Evolutionary conservation across 805 yeast genomes (phyloP), one percentile per base, ranked within the genome.

Genomic region (Candida arabinofermentans): DNA sequence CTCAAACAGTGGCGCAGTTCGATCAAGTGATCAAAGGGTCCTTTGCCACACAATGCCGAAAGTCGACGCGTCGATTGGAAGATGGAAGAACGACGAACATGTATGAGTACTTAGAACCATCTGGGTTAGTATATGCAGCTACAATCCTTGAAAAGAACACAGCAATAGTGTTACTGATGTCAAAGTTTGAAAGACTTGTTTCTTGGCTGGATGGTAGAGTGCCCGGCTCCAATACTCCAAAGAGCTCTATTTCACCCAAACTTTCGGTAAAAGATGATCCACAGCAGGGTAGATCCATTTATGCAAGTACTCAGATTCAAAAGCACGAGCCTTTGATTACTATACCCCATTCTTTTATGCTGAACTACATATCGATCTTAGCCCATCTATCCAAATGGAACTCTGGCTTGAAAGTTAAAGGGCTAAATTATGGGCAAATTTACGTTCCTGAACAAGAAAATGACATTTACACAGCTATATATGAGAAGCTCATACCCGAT

Each of bases 261-360:
- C 54, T 79, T 6, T 51, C 51, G 2, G 70, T 81, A 7, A 55
- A 51, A 10, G 72, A 74, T 24, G 65, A 71, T 10, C 50, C 52
- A 1, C 65, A 61, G 8, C 65, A 77, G 13, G 96, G 96, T 14
- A 72, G 89, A 57, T 86, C 87, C 42, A 70, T 87, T 21, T 64
- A 72, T 50, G 72, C 83, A 17, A 42, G 17, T 3, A 55, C 56
- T 0, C 37, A 43, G 2, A 53, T 87, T n/a, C 49, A 44, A 4
- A 48, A 54, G 10, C 63, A 71, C 36, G 77, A 76, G 40, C 57
- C 59, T 13, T 53, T 86, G 14, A 66, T 85, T 6, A 69, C 71
- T 34, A 75, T 86, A 14, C 82, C 87, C 1, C 76, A 71, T 19
- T 61, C 74, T 0, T 76, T 69, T 50, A 71, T 85, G 46, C 53